Base-by-base conservation (phyloP, 2,329 filamentous ascomycete species). In the Trichoderma asperellum region DNA sequence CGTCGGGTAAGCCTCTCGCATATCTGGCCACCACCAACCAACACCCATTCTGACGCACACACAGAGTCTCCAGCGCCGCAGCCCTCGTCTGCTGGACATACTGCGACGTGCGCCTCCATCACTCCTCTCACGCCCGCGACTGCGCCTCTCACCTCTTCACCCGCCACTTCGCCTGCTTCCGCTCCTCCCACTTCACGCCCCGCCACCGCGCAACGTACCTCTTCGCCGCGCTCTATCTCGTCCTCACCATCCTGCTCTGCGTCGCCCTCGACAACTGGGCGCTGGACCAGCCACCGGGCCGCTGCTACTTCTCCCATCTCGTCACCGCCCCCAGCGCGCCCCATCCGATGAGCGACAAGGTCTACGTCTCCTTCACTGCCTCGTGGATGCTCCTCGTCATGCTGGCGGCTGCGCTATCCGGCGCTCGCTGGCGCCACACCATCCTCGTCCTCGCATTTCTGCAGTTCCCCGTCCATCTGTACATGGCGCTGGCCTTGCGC, bases 61-160 rank as follows among this genome's bases (percentile, higher is more conserved):
- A 6, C 34, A 70, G 69, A 21, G 59, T 64, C 27, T 70, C 69
- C 0, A 76, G 76, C 47, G 74, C 76, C 11, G 77, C 76, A 16
- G 76, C 77, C 18, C 72, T 79, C 21, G 73, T 79, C 57, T 79
- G 75, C 58, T 78, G 75, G 74, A 75, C 76, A 34, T 75, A 75
- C 56, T 75, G 73, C 68, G 68, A 70, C 37, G 70, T 70, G 21
- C 73, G 75, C 59, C 66, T 72, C 40, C 52, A 53, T 24, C 68
- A 21, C 32, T 34, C 55, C 18, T 24, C 40, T 12, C 5, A 37
- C 21, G 11, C 27, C 11, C 29, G 32, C 14, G 40, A 64, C 62
- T 29, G 27, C 18, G 57, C 53, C 40, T 18, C 18, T 11, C 63
- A 58, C 16, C 53, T 57, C 14, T n/a, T 66, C 43, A n/a, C 40